Evolutionary conservation across 2,329 filamentous ascomycete species (phyloP).

Genomic region (Diplodia mutila): DNA sequence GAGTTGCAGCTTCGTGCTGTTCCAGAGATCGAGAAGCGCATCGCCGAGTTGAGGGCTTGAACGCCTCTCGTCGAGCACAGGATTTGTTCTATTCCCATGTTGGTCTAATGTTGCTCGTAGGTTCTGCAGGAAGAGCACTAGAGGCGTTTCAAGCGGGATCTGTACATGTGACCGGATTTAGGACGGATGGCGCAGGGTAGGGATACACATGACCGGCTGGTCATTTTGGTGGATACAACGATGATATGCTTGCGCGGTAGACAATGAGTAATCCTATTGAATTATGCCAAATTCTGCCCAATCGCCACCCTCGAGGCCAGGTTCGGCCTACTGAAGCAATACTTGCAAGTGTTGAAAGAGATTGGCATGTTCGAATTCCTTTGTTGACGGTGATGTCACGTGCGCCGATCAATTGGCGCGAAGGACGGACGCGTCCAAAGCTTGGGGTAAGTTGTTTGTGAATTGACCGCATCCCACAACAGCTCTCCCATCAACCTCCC

Average conservation of each 20-base stretch:
- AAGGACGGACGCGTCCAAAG: slow-evolving; percentile 7
- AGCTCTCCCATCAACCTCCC: slow-evolving; percentile 14
- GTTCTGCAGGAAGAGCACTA: background rate
- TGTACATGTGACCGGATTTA: background rate
- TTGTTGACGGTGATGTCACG: slow-evolving; percentile 1
- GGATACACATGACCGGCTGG: background rate
- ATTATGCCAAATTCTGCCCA: background rate
- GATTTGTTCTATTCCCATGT: background rate
- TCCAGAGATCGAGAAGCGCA: slow-evolving; percentile 82
- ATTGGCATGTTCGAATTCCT: background rate
- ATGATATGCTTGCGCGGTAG: background rate
- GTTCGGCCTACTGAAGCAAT: background rate
- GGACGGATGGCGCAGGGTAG: background rate
- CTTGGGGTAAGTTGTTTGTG: slow-evolving; percentile 14
- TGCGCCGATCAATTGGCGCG: slow-evolving; percentile 11
- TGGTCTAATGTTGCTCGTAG: background rate
- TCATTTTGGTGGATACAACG: background rate
- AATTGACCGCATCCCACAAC: slow-evolving; percentile 14
- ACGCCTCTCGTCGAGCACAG: background rate
- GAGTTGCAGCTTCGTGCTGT: slow-evolving; percentile 84
- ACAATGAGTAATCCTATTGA: background rate
- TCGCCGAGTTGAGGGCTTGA: slow-evolving; percentile 69
- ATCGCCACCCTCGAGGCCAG: background rate
- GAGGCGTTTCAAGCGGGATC: slow-evolving; percentile 8
- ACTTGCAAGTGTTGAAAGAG: background rate